These are phyloP conservation scores for Trematosphaeria pertusa DNA, from an alignment of 2,329 filamentous ascomycete species.

Conservation along the genomic window DNA sequence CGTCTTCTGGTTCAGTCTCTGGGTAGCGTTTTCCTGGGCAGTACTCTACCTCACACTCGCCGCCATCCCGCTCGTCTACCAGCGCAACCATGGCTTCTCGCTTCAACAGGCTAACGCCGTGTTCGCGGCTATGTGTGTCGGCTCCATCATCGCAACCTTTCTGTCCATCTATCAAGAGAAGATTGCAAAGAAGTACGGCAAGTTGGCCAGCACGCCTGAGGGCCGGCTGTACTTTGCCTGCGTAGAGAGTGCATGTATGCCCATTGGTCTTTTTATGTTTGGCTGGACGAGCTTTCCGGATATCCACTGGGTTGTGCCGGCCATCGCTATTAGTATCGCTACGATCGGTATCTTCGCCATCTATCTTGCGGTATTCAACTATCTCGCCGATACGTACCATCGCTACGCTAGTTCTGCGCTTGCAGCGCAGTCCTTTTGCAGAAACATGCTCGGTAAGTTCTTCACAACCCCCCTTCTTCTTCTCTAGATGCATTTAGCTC, in stretches of 20 bases:
- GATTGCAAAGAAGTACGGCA: conserved; percentile 60
- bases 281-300: conserved; percentile 70
- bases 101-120: conserved; percentile 72
- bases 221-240: conserved; percentile 84
- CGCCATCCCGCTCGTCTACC: conserved; percentile 80
- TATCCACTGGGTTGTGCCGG: conserved; percentile 75
- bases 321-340: conserved; percentile 73
- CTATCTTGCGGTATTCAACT: conserved; percentile 84
- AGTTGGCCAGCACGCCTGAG: conserved; percentile 64
- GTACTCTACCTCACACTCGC: conserved; percentile 85
- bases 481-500: too few species aligned
- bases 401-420: conserved; percentile 84
- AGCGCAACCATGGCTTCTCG: conserved; percentile 70
- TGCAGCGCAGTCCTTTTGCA: conserved; percentile 84
- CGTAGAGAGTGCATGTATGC: conserved; percentile 75
- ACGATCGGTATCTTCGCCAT: conserved; percentile 87
- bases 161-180: conserved; percentile 76
- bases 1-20: conserved; percentile 86
- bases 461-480: neutral
- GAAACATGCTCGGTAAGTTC: conserved; percentile 72
- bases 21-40: conserved; percentile 90
- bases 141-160: conserved; percentile 69
- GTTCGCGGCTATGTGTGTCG: conserved; percentile 76
- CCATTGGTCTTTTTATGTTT: conserved; percentile 81
- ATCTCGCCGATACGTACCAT: conserved; percentile 87